Conservation (phyloP, 2,329 filamentous ascomycete species). For the Mycogone perniciosa region DNA sequence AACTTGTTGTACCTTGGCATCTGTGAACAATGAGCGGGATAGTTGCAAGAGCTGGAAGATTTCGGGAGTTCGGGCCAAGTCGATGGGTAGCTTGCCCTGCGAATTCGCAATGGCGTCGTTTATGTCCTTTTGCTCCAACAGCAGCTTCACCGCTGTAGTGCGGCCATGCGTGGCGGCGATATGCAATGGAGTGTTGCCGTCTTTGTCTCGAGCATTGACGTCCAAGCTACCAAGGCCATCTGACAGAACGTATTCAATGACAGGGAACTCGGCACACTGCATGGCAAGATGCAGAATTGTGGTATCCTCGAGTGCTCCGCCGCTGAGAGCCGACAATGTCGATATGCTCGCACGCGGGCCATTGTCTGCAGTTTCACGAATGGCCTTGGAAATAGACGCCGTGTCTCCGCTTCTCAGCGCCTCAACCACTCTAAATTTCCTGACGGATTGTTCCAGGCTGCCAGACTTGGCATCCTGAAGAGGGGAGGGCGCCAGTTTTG, state of each 20-base stretch:
- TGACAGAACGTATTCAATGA: conserved; percentile 91
- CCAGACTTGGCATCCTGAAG: conserved; percentile 38
- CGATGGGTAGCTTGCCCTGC: conserved; percentile 77
- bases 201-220: conserved; percentile 83
- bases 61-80: conserved; percentile 83
- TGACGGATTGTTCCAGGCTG: conserved; percentile 85
- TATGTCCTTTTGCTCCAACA: conserved; percentile 75
- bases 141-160: conserved; percentile 69
- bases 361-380: conserved; percentile 57
- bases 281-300: conserved; percentile 90
- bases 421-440: conserved; percentile 91
- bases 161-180: conserved; percentile 79
- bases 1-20: conserved; percentile 76
- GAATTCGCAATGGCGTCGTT: conserved; percentile 85
- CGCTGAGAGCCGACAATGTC: conserved; percentile 39
- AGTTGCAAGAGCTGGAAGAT: conserved; percentile 95
- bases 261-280: conserved; percentile 86
- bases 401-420: conserved; percentile 86
- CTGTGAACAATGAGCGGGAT: conserved; percentile 80
- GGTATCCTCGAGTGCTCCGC: conserved; percentile 63
- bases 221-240: conserved; percentile 63
- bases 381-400: conserved; percentile 78
- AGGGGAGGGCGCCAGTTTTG: conserved; percentile 14
- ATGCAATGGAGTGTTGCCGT: conserved; percentile 91
- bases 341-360: conserved; percentile 51